These are phyloP conservation scores for Brettanomyces anomalus DNA, from an alignment of 805 yeast species.

Conservation along the genomic window DNA sequence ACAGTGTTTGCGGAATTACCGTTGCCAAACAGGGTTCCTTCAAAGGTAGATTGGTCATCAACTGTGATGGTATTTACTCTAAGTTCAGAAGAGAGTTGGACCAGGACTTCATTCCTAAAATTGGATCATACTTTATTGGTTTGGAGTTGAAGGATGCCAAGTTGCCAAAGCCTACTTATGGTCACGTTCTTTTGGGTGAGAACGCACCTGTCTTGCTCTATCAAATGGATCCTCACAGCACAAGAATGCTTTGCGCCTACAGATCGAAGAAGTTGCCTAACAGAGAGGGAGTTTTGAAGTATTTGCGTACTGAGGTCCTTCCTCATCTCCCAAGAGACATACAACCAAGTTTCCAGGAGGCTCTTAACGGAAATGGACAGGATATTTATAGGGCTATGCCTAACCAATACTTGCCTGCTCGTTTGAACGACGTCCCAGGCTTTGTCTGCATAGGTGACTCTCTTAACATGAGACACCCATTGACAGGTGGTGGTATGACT, in stretches of 20 bases:
- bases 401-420: slow-evolving; percentile 81
- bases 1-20: slow-evolving; percentile 67
- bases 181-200: slow-evolving; percentile 81
- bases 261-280: slow-evolving; percentile 69
- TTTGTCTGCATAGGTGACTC: slow-evolving; percentile 85
- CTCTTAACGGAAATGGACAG: slow-evolving; percentile 36
- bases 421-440: slow-evolving; percentile 62
- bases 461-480: slow-evolving; percentile 94
- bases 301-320: slow-evolving; percentile 51
- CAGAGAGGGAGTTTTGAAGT: slow-evolving; percentile 40
- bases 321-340: slow-evolving; percentile 59
- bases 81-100: slow-evolving; percentile 74
- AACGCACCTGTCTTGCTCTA: slow-evolving; percentile 86
- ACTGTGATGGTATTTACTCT: slow-evolving; percentile 92
- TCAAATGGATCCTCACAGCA: slow-evolving; percentile 74
- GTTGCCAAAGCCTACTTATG: slow-evolving; percentile 68
- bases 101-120: slow-evolving; percentile 50
- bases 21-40: slow-evolving; percentile 40
- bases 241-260: slow-evolving; percentile 85
- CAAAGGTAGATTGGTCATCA: slow-evolving; percentile 57
- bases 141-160: slow-evolving; percentile 64
- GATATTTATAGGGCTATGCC: slow-evolving; percentile 81
- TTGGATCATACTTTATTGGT: slow-evolving; percentile 84
- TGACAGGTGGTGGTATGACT: slow-evolving; percentile 99
- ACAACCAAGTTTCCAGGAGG: slow-evolving; percentile 59